A percentile compares a stretch with the other conserved stretches of the same genome.
Conservation (phyloP, 352 stramenopile genomes). For the Peronospora belbahrii region DNA sequence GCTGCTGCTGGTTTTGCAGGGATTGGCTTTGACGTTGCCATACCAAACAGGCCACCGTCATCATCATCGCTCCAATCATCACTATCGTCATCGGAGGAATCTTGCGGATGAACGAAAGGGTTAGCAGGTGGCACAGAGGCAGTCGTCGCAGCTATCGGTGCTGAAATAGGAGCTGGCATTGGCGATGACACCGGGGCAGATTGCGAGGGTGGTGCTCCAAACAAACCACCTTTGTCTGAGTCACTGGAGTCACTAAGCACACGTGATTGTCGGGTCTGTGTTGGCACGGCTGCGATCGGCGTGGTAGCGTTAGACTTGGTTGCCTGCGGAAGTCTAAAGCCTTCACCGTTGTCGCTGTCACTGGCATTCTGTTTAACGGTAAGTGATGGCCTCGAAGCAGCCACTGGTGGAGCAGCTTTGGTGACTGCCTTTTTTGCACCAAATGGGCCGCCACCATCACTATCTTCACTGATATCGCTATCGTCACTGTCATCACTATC, state of each 20-base stretch:
- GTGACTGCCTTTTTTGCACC: conserved; percentile 13
- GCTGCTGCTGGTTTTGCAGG: conserved; percentile 10
- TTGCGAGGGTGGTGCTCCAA: conserved; percentile 32
- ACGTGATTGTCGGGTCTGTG: conserved; percentile 24
- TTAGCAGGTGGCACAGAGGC: conserved; percentile 20
- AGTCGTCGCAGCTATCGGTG: conserved; percentile 7
- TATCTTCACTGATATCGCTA: conserved; percentile 37
- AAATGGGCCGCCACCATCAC: conserved; percentile 33
- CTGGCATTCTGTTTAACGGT: conserved; percentile 13
- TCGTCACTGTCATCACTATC: conserved; percentile 49
- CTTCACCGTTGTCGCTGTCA: conserved; percentile 32
- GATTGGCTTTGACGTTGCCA: conserved; percentile 24
- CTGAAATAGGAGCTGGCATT: not conserved
- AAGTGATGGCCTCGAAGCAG: conserved; percentile 16
- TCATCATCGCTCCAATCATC: conserved; percentile 61
- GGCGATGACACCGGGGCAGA: conserved; percentile 1
- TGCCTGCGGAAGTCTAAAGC: conserved; percentile 29
- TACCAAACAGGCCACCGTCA: conserved; percentile 44
- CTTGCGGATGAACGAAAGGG: conserved; percentile 37
- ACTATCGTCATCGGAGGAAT: conserved; percentile 43
- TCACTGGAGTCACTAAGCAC: conserved; percentile 52
- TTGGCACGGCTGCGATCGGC: conserved; percentile 3
- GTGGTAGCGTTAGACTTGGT: conserved; percentile 15
- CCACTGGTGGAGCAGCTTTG: not conserved
- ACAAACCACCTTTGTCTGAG: conserved; percentile 50